Conservation (phyloP, 768 basidiomycete species). For the Boletellus ananas region DNA sequence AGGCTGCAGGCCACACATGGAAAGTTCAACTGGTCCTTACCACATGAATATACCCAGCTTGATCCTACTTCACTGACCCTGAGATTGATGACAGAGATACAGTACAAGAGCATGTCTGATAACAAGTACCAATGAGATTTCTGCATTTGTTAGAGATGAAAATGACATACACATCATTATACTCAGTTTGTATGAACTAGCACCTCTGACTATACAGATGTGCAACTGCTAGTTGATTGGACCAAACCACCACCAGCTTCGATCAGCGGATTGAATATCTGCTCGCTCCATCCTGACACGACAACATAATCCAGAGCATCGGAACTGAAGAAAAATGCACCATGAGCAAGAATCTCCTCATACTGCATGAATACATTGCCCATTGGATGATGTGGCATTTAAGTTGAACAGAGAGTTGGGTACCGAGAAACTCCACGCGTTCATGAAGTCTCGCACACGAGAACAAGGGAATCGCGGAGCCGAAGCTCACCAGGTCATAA, state of each 20-base stretch:
- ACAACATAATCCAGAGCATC: slow-evolving; percentile 30
- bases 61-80: no score
- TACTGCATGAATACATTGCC: slow-evolving; percentile 78
- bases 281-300: slow-evolving; percentile 36
- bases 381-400: slow-evolving; percentile 36
- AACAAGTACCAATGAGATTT: slow-evolving; percentile 4
- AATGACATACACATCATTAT: slow-evolving; percentile 45
- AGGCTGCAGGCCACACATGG: no score
- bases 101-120: slow-evolving; percentile 53
- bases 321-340: no score
- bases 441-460: no score
- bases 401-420: slow-evolving; percentile 6
- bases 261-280: slow-evolving; percentile 82
- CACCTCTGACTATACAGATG: slow-evolving; percentile 66
- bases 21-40: no score
- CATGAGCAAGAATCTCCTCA: slow-evolving; percentile 37
- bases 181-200: slow-evolving; percentile 80
- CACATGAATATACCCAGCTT: no score
- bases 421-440: slow-evolving; percentile 10
- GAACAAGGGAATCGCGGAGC: no score
- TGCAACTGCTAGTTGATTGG: slow-evolving; percentile 82
- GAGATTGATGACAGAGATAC: slow-evolving; percentile 30
- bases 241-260: slow-evolving; percentile 73
- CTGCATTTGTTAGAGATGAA: neutral
- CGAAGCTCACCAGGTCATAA: no score